Conservation (phyloP, 306 rosid species). For the Cyclanthera cordifolia region DNA sequence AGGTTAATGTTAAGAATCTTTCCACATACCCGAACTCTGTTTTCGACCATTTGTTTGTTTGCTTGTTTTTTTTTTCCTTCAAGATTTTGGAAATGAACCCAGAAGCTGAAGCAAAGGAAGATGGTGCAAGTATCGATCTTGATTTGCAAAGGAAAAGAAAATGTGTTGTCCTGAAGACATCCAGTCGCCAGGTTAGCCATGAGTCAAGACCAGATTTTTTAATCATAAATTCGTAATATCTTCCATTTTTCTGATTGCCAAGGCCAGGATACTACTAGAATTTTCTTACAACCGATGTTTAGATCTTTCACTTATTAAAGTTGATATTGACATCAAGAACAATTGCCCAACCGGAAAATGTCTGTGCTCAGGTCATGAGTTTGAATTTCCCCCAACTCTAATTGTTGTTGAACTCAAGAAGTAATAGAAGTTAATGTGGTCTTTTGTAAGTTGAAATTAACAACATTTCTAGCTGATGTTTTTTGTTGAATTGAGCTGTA, state of each 20-base stretch:
- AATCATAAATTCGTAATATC: neutral
- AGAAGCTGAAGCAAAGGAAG: conserved; percentile 92
- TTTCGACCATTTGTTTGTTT: neutral
- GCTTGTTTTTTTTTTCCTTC: neutral
- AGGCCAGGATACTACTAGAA: neutral
- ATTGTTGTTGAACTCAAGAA: no score
- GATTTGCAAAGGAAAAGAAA: conserved; percentile 91
- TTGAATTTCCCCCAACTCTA: no score
- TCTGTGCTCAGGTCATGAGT: no score
- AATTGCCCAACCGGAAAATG: no score
- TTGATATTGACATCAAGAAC: no score
- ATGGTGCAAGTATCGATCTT: conserved; percentile 92
- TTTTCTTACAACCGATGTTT: neutral
- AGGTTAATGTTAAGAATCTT: neutral
- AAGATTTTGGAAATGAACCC: conserved; percentile 97
- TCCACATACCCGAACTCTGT: neutral
- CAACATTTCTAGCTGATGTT: neutral
- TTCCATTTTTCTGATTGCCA: neutral
- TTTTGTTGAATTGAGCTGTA: neutral
- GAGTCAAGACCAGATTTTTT: neutral
- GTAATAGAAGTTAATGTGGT: neutral
- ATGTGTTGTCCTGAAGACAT: conserved; percentile 86
- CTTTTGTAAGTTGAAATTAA: neutral
- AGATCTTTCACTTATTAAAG: neutral
- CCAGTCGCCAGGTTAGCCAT: conserved; percentile 66